Evolutionary conservation across 371 early-diverging fungal genomes (phyloP).

Genomic region (Nematocida sp.): DNA sequence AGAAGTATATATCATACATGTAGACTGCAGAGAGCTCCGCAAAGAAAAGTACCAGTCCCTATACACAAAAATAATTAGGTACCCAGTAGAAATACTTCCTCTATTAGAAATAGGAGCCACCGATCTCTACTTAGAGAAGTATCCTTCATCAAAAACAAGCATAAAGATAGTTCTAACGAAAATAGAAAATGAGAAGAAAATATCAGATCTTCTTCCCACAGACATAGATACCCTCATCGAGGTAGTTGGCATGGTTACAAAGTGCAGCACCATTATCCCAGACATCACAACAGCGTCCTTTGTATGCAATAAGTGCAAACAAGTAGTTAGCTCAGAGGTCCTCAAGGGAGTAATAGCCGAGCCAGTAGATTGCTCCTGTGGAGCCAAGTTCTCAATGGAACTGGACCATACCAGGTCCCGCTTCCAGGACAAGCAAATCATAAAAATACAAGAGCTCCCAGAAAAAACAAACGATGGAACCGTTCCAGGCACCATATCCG

Average conservation of each 20-base stretch:
- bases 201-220: constrained; percentile 84
- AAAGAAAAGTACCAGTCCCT: constrained; percentile 23
- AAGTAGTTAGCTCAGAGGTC: constrained; percentile 73
- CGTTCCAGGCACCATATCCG: constrained; percentile 89
- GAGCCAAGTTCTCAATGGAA: constrained; percentile 60
- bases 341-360: constrained; percentile 84
- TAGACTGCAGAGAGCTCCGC: constrained; percentile 36
- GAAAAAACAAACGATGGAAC: constrained; percentile 94
- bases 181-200: constrained; percentile 73
- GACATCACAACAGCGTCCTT: constrained; percentile 69
- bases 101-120: constrained; percentile 79
- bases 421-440: constrained; percentile 90
- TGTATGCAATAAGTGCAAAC: constrained; percentile 64
- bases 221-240: constrained; percentile 93
- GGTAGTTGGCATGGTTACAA: constrained; percentile 86
- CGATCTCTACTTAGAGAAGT: constrained; percentile 73
- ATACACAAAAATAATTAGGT: constrained; percentile 70
- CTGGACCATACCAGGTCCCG: constrained; percentile 82
- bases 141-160: constrained; percentile 67
- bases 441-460: constrained; percentile 93
- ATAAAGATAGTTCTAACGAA: constrained; percentile 82
- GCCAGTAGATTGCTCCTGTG: constrained; percentile 78
- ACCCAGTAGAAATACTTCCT: constrained; percentile 94
- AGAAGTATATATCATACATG: constrained; percentile 6
- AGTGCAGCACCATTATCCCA: constrained; percentile 83